These are phyloP conservation scores for Cercospora sojina DNA, from an alignment of 2,329 filamentous ascomycete species.

Conservation along the genomic window DNA sequence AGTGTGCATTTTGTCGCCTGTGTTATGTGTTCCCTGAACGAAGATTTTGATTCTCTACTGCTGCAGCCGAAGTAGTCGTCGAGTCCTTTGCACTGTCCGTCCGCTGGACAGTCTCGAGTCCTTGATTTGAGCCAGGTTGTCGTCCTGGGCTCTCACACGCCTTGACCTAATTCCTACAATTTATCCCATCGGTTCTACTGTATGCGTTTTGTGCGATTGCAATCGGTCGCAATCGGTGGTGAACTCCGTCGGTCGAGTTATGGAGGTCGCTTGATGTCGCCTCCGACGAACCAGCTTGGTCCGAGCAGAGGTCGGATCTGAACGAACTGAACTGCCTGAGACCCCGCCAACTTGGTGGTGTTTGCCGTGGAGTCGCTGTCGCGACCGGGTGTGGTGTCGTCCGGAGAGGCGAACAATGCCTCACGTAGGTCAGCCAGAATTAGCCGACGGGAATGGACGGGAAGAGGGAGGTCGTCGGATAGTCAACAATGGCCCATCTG, in stretches of 20 bases:
- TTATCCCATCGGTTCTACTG: slow-evolving; percentile 34
- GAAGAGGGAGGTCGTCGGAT: slow-evolving; percentile 17
- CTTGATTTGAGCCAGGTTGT: slow-evolving; percentile 15
- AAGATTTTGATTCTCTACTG: background rate
- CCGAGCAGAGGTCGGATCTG: slow-evolving; percentile 86
- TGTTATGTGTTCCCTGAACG: background rate
- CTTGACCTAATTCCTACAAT: slow-evolving; percentile 24
- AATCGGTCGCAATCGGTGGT: slow-evolving; percentile 14
- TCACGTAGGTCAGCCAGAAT: slow-evolving; percentile 26
- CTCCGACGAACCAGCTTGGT: slow-evolving; percentile 95
- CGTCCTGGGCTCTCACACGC: slow-evolving; percentile 17
- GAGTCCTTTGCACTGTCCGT: slow-evolving; percentile 8
- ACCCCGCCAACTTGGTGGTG: slow-evolving; percentile 92
- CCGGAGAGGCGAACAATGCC: slow-evolving; percentile 22
- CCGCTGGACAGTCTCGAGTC: slow-evolving; percentile 2
- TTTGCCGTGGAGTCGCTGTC: slow-evolving; percentile 40
- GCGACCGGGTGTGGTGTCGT: slow-evolving; percentile 23
- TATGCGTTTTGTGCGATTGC: slow-evolving; percentile 9
- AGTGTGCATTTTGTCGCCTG: slow-evolving; percentile 47
- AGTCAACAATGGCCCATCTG: slow-evolving; percentile 27
- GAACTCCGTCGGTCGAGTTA: slow-evolving; percentile 64
- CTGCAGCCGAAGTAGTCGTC: background rate
- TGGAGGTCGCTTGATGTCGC: slow-evolving; percentile 88
- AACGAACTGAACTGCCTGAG: slow-evolving; percentile 68
- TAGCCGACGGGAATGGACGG: slow-evolving; percentile 11